These are phyloP conservation scores for Fremontodendron californicum DNA, from an alignment of 345 rosid species.

Conservation along the genomic window DNA sequence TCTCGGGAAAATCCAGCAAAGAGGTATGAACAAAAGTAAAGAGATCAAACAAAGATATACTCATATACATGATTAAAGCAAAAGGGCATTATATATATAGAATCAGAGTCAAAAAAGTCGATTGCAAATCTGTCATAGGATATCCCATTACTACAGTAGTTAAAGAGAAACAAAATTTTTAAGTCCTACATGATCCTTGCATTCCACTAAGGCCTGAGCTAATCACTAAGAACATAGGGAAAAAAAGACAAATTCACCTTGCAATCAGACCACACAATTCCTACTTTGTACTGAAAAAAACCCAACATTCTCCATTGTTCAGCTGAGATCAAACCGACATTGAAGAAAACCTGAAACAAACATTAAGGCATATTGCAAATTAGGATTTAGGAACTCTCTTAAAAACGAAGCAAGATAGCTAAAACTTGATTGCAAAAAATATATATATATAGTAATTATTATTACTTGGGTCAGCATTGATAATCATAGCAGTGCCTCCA, in stretches of 20 bases:
- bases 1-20: background rate
- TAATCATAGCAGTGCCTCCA: slow-evolving; percentile 72
- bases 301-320: slow-evolving; percentile 20
- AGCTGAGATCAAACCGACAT: slow-evolving; percentile 50
- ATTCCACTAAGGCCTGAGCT: background rate
- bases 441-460: background rate
- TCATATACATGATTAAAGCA: background rate
- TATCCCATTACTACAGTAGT: slow-evolving; percentile 2
- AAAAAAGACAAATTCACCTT: slow-evolving; percentile 1
- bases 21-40: background rate
- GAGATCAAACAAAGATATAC: background rate
- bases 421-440: background rate
- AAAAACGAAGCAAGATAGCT: background rate
- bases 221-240: background rate
- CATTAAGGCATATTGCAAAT: background rate
- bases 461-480: slow-evolving; percentile 64
- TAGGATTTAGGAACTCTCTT: background rate
- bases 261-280: slow-evolving; percentile 11
- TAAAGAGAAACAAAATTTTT: background rate
- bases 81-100: background rate
- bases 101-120: background rate
- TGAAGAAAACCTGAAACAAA: slow-evolving; percentile 57
- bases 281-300: background rate
- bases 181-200: background rate
- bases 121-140: background rate